These are phyloP conservation scores for Purshia tridentata DNA, from an alignment of 306 rosid genomes.

Conservation along the genomic window DNA sequence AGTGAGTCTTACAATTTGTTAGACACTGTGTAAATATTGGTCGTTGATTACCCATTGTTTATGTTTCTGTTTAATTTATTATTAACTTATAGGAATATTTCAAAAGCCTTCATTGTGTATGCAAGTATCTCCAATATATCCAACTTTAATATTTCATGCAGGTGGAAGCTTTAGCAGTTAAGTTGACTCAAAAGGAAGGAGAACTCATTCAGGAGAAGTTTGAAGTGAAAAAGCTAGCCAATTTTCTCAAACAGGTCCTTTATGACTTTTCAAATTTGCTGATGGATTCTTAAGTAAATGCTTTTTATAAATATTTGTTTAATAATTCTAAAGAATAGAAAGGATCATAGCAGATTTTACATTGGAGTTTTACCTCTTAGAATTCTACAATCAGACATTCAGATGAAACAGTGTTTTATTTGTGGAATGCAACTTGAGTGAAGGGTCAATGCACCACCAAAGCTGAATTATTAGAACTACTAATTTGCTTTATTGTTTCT, in stretches of 20 bases:
- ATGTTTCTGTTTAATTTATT: background rate
- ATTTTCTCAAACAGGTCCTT: conserved; percentile 90
- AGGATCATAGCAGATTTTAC: background rate
- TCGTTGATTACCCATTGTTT: background rate
- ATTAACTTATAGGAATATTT: conserved; percentile 1
- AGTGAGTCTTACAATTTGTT: no score
- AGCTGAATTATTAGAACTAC: no score
- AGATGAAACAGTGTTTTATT: background rate
- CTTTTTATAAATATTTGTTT: background rate
- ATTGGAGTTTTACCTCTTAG: background rate
- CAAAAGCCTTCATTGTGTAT: conserved; percentile 6
- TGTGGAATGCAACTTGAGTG: background rate
- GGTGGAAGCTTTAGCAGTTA: conserved; percentile 98
- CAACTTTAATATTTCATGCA: conserved; percentile 28
- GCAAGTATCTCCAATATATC: background rate
- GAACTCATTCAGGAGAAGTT: conserved; percentile 97
- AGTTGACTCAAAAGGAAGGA: conserved; percentile 97
- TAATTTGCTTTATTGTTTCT: background rate
- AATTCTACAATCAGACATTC: background rate
- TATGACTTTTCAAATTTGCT: conserved; percentile 5
- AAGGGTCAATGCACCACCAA: background rate
- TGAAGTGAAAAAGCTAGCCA: conserved; percentile 92
- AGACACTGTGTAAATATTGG: background rate
- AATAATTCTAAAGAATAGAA: background rate
- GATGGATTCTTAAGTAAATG: background rate